Base-by-base conservation (phyloP, 768 basidiomycete genomes). In the Trametes punicea region DNA sequence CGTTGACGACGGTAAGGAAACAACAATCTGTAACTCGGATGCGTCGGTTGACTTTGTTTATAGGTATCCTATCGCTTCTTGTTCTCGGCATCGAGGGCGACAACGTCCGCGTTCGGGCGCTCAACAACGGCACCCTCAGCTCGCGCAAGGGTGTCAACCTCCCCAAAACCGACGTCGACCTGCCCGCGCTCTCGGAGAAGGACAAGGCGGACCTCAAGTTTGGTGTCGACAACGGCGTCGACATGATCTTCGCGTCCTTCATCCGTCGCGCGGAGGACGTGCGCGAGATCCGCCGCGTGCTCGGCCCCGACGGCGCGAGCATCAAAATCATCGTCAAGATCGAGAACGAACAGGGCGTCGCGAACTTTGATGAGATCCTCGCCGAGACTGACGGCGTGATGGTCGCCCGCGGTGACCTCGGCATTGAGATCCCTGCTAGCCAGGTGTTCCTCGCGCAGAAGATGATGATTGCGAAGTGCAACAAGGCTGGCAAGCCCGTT, bases 391-490 rank as follows among this genome's bases (percentile, higher is more conserved):
- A 99, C 70, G 97, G 97, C 77, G 97, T 99, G 64, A 99, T 99
- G 97, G 97, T 99, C 62, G 97, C 97, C 62, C 93, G 97, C 75
- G 97, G 97, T 73, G 97, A 99, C 71, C 81, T 99, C 47, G 97
- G 97, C 72, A 99, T 99, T 67, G 97, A 99, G 75, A 99, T 99
- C 65, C 97, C 97, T n/a, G 93, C 97, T 40, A 90, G 88, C 67
- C 97, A 98, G 69, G 97, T 99, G 41, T 99, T 99, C 82, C 79
- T 98, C 66, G 97, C 97, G 7, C 97, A 99, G 73, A 99, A 99
- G 79, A 98, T 98, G 96, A 99, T 99, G 95, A 99, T 98, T 65
- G 85, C 96, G 57, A 98, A 98, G 78, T 97, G 94, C 77, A 98
- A 97, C 79, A 90, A 96, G 67, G 87, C 83, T 51, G 97, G 97